These are phyloP conservation scores for Cytidiella melzeri DNA, from an alignment of 768 basidiomycete species.

Conservation along the genomic window DNA sequence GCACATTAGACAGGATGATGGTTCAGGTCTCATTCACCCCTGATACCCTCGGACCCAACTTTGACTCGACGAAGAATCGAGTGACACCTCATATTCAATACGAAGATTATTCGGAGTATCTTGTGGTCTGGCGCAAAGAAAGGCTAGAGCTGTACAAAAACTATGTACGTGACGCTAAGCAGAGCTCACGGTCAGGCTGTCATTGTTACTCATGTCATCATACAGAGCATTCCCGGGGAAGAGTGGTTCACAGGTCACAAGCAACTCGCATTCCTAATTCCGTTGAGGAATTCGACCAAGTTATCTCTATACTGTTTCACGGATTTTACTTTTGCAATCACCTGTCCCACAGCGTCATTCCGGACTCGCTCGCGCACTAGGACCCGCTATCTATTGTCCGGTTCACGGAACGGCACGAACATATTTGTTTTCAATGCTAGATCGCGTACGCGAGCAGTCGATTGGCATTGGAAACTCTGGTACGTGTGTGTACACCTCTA, in stretches of 20 bases:
- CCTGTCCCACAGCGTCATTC: slow-evolving; percentile 52
- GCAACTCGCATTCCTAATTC: slow-evolving; percentile 72
- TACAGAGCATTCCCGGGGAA: slow-evolving; percentile 55
- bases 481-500: slow-evolving; percentile 19
- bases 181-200: no score
- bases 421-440: slow-evolving; percentile 84
- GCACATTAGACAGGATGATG: slow-evolving; percentile 75
- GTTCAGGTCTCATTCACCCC: slow-evolving; percentile 65
- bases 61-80: slow-evolving; percentile 66
- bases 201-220: no score
- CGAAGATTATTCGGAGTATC: slow-evolving; percentile 74
- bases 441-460: slow-evolving; percentile 68
- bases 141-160: slow-evolving; percentile 81
- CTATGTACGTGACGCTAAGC: slow-evolving; percentile 65
- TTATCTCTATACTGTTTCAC: slow-evolving; percentile 85
- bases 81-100: slow-evolving; percentile 52
- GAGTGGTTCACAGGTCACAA: slow-evolving; percentile 70
- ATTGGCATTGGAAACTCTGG: slow-evolving; percentile 93
- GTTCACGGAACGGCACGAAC: slow-evolving; percentile 62
- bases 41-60: slow-evolving; percentile 41
- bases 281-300: slow-evolving; percentile 57
- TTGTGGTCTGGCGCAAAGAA: slow-evolving; percentile 79
- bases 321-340: slow-evolving; percentile 77
- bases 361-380: slow-evolving; percentile 29
- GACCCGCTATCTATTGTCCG: slow-evolving; percentile 42